Percentiles rank a stretch among this genome's conserved stretches.
phyloP scores from a whole-genome alignment of 192 early-diverging fungal genomes.

The Backusella sp. region DNA sequence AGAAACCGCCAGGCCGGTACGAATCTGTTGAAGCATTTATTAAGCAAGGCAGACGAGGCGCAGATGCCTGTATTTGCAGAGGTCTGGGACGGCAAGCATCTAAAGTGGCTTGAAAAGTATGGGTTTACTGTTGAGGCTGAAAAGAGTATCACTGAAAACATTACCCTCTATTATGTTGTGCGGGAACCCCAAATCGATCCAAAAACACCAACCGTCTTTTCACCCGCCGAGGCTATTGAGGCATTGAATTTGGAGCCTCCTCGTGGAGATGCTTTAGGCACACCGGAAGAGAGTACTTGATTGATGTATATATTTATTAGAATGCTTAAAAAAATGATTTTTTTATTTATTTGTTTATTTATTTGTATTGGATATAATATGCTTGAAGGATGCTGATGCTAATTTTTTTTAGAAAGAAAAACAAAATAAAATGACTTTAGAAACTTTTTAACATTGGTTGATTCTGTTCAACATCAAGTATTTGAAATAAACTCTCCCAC shows the following conservation, averaged over 20 bases:
- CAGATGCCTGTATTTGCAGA: constrained; percentile 19
- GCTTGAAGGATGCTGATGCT: background rate
- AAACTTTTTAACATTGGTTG: background rate
- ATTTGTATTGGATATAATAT: background rate
- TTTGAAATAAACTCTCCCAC: constrained; percentile 31
- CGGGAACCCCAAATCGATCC: background rate
- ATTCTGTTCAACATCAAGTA: constrained; percentile 6
- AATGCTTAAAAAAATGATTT: background rate
- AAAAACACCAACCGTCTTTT: background rate
- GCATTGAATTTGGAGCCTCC: constrained; percentile 5
- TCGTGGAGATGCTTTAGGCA: background rate
- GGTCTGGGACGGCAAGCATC: background rate
- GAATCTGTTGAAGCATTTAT: constrained; percentile 3
- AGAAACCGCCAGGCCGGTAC: constrained; percentile 12
- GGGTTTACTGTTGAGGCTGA: constrained; percentile 8
- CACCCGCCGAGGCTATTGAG: background rate
- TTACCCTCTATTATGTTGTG: background rate
- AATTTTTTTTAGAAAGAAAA: background rate
- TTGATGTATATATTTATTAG: background rate
- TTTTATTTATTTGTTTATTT: background rate
- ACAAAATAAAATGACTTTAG: background rate
- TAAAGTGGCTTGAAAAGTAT: constrained; percentile 7
- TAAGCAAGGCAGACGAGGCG: constrained; percentile 17
- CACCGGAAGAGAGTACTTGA: background rate
- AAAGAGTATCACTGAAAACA: background rate